Conservation (phyloP, 1,284 basidiomycete genomes). For the Trichosporon ovoides region DNA sequence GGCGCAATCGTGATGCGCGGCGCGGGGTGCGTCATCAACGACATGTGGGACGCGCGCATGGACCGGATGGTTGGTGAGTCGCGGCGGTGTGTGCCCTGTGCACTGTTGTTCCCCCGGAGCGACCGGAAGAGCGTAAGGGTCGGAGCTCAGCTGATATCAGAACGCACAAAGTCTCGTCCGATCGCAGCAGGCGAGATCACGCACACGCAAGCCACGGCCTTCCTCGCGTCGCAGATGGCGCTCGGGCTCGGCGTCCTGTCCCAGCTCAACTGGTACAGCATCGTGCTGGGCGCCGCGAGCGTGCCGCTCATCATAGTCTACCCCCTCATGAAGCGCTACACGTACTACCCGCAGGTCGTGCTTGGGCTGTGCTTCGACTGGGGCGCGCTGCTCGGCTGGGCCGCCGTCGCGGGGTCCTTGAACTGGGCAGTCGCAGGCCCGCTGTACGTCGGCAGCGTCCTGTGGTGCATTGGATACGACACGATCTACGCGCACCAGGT, state of each 20-base stretch:
- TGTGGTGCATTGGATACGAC: slow-evolving; percentile 96
- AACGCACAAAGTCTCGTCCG: slow-evolving; percentile 63
- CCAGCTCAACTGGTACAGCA: slow-evolving; percentile 93
- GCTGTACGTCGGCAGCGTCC: slow-evolving; percentile 80
- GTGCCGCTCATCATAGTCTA: slow-evolving; percentile 82
- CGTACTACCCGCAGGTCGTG: slow-evolving; percentile 92
- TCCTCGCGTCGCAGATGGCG: slow-evolving; percentile 76
- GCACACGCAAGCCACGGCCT: slow-evolving; percentile 67
- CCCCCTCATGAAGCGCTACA: slow-evolving; percentile 96
- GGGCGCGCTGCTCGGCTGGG: slow-evolving; percentile 95
- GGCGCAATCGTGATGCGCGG: slow-evolving; percentile 96
- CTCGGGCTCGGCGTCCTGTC: slow-evolving; percentile 83
- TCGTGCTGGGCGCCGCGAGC: slow-evolving; percentile 83
- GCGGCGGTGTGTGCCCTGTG: too few relatives aligned
- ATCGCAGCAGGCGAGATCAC: slow-evolving; percentile 80
- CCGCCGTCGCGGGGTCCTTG: slow-evolving; percentile 75
- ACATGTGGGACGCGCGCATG: slow-evolving; percentile 93
- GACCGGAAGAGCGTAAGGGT: too few relatives aligned
- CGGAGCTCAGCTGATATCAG: slow-evolving; percentile 32
- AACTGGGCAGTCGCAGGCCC: slow-evolving; percentile 82
- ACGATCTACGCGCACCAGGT: slow-evolving; percentile 98
- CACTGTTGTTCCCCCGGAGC: too few relatives aligned
- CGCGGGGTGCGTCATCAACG: slow-evolving; percentile 97
- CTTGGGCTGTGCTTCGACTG: slow-evolving; percentile 94
- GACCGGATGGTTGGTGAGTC: slow-evolving; percentile 83